These are phyloP conservation scores for Scutellaria barbata DNA, from an alignment of 257 asterid species.

Conservation along the genomic window DNA sequence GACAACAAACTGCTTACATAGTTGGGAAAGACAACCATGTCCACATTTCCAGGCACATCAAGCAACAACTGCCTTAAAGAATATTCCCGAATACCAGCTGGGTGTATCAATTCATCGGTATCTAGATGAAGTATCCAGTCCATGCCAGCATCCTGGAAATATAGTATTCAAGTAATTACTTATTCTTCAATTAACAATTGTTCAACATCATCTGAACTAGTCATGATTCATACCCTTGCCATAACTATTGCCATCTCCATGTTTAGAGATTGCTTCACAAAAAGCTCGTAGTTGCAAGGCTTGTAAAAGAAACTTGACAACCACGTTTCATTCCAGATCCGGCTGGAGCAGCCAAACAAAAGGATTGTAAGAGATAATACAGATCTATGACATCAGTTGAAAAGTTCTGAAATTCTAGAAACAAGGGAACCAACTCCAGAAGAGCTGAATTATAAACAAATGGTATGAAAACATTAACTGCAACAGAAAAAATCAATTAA, in stretches of 20 bases:
- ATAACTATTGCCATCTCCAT: slow-evolving; percentile 97
- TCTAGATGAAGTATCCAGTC: slow-evolving; percentile 98
- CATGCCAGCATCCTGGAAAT: slow-evolving; percentile 77
- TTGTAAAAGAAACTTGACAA: slow-evolving; percentile 90
- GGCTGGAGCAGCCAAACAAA: slow-evolving; percentile 59
- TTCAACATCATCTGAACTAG: slow-evolving; percentile 16
- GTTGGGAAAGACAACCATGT: slow-evolving; percentile 97
- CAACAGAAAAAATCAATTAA: slow-evolving; percentile 7
- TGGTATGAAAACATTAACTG: not conserved
- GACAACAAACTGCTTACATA: slow-evolving; percentile 61
- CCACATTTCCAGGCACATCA: slow-evolving; percentile 84
- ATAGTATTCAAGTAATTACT: slow-evolving; percentile 19
- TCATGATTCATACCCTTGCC: slow-evolving; percentile 76
- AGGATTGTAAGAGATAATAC: slow-evolving; percentile 31
- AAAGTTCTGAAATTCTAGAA: slow-evolving; percentile 7
- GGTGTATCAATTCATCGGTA: slow-evolving; percentile 94
- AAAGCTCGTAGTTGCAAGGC: slow-evolving; percentile 98
- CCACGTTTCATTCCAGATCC: slow-evolving; percentile 99
- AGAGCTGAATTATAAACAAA: slow-evolving; percentile 17
- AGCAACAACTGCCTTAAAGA: slow-evolving; percentile 85
- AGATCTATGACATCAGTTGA: slow-evolving; percentile 21
- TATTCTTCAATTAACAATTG: not conserved
- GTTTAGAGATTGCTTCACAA: slow-evolving; percentile 94
- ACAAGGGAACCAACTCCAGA: slow-evolving; percentile 20
- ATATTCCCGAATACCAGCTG: slow-evolving; percentile 91